Base-by-base conservation (phyloP, 2,329 filamentous ascomycete species). In the Helotiales sp. region DNA sequence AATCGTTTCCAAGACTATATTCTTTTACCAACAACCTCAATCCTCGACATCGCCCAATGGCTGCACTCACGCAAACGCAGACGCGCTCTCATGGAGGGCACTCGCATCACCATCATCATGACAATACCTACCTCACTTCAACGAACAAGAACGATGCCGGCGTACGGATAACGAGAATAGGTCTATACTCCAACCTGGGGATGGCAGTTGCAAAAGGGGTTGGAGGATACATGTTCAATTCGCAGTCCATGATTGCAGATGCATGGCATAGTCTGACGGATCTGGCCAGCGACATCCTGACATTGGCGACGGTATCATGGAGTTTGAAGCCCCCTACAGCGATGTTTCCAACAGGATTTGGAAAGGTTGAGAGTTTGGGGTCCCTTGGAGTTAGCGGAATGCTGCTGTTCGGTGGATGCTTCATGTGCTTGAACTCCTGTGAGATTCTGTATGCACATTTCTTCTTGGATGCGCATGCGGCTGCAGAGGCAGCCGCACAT, bases 281-380 rank as follows among this genome's bases (percentile, higher is more conserved):
- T 75, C 84, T 99, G 56, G 91, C 96, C 60, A 97, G 93, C 53
- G 95, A 99, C 73, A 82, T 99, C 67, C 86, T 97, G 73, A 99
- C 95, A 0, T 82, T 99, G 19, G 90, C 91, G 15, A 99, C 95
- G 9, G 93, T 99, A 47, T 93, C 93, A 19, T 96, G 90, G 86
- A 96, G 93, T 59, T 77, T 98, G 59, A 91, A 89, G 68, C 88
- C 91, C 5, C 92, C 95, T 0, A 91, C 90, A 10, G 82, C 89
- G 54, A 83, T 83, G 38, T 99, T 96, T 71, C 95, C 95, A 2
- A 85, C 87, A 68, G 95, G 95, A 1, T 99, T 96, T 71, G 95
- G 95, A 71, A 99, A 99, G 78, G 84, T 99, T n/a, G 95, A 99
- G 79, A 96, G 92, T 69, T 77, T 99, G 70, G 95, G 95, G 19